Percentiles rank a stretch among this genome's conserved stretches.
Evolutionary conservation across 23 red algal genomes (phyloP).

Genomic region (Agarophyton chilense): DNA sequence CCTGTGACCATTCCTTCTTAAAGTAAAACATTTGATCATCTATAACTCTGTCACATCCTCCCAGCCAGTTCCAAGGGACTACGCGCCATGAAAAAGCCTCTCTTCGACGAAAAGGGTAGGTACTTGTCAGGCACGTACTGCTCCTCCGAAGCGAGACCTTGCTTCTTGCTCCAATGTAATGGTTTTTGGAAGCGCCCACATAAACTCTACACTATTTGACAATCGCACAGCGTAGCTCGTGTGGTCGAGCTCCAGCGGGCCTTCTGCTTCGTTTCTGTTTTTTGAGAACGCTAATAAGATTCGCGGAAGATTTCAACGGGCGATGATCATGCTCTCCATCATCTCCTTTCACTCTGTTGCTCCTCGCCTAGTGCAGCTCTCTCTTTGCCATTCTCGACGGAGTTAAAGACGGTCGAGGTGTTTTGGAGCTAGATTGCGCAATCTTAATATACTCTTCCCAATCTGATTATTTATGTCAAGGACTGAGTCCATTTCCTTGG

Average conservation of each 20-base stretch:
- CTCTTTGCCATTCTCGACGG: neutral
- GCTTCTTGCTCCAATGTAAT: constrained; percentile 56
- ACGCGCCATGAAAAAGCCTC: constrained; percentile 58
- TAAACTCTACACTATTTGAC: constrained; percentile 31
- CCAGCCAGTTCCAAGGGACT: constrained; percentile 32
- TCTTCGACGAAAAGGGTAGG: constrained; percentile 48
- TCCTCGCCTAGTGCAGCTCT: neutral
- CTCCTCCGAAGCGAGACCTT: constrained; percentile 37
- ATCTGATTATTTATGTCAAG: neutral
- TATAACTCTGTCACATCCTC: constrained; percentile 57
- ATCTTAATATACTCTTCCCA: neutral
- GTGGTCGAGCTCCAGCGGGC: neutral
- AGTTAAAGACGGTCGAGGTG: neutral
- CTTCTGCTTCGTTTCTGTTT: constrained; percentile 14
- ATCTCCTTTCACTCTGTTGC: neutral
- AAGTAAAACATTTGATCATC: constrained; percentile 62
- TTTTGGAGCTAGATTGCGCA: neutral
- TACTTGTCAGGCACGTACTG: constrained; percentile 63
- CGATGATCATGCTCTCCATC: neutral
- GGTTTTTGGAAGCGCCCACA: constrained; percentile 44
- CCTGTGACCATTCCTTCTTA: constrained; percentile 62
- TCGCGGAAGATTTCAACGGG: neutral
- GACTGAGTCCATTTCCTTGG: neutral
- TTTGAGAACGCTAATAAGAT: neutral
- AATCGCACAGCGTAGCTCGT: constrained; percentile 1